phyloP scores from a whole-genome alignment of 1,139 yeast species.

The Yamadazyma sp. region DNA sequence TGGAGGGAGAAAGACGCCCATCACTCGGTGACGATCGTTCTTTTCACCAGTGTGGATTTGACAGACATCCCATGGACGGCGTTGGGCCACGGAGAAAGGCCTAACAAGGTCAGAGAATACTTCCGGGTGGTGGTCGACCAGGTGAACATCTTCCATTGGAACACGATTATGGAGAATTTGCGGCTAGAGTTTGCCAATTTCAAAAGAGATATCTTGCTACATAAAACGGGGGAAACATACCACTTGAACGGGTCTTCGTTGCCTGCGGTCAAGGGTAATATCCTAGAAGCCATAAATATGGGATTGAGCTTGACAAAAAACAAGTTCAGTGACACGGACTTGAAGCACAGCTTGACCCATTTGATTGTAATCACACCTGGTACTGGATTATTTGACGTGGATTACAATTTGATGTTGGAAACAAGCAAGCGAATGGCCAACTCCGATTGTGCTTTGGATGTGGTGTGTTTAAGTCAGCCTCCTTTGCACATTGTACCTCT shows the following conservation, averaged over 20 bases:
- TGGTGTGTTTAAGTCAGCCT: conserved; percentile 85
- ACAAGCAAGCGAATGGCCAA: conserved; percentile 76
- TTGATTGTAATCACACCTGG: conserved; percentile 88
- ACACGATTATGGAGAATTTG: conserved; percentile 83
- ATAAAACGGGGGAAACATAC: conserved; percentile 27
- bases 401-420: conserved; percentile 69
- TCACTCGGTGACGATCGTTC: conserved; percentile 86
- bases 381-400: conserved; percentile 90
- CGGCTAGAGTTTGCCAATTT: conserved; percentile 84
- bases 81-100: conserved; percentile 70
- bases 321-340: conserved; percentile 80
- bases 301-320: conserved; percentile 80
- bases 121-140: conserved; percentile 95
- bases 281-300: conserved; percentile 82
- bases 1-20: conserved; percentile 89
- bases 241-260: conserved; percentile 59
- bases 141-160: conserved; percentile 85
- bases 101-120: conserved; percentile 69
- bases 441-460: conserved; percentile 83
- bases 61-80: conserved; percentile 57
- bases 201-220: conserved; percentile 65
- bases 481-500: conserved; percentile 92
- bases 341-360: conserved; percentile 84
- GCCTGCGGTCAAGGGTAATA: conserved; percentile 87
- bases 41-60: conserved; percentile 79